Evolutionary conservation across 208 protist species (phyloP).

Genomic region (Lotmaria passim): DNA sequence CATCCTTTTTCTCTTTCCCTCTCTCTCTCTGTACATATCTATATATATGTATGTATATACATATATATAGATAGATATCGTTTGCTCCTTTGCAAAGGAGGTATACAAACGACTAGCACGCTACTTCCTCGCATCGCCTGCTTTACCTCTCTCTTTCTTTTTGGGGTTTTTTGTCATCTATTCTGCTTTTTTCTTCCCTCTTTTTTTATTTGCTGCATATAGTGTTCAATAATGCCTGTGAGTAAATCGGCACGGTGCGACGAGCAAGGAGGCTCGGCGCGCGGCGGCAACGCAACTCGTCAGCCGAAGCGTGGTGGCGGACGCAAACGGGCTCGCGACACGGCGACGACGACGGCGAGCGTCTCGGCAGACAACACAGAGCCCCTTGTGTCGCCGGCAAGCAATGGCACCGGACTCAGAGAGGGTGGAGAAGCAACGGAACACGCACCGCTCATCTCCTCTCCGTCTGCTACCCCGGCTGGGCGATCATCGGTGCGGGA

Average conservation of each 20-base stretch:
- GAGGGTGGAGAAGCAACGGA: slow-evolving; percentile 1
- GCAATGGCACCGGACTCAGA: neutral
- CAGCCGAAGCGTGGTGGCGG: neutral
- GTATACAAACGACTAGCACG: too few relatives aligned
- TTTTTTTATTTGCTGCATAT: too few relatives aligned
- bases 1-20: too few relatives aligned
- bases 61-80: too few relatives aligned
- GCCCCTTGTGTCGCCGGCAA: neutral
- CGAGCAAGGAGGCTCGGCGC: neutral
- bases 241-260: neutral
- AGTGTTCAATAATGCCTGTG: neutral
- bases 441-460: slow-evolving; percentile 9
- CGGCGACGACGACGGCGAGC: neutral
- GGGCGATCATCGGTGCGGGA: slow-evolving; percentile 22
- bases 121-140: too few relatives aligned
- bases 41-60: too few relatives aligned
- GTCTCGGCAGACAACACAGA: neutral
- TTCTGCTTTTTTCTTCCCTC: neutral
- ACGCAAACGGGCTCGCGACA: neutral
- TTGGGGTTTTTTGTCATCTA: neutral
- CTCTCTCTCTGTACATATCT: too few relatives aligned
- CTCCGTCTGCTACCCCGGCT: slow-evolving; percentile 17
- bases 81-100: too few relatives aligned
- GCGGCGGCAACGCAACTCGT: neutral
- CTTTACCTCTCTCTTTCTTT: too few relatives aligned